Evolutionary conservation across 1,139 yeast genomes (phyloP), one percentile per base, ranked within the genome.

Genomic region (Kurtzmaniella quercitrusa): DNA sequence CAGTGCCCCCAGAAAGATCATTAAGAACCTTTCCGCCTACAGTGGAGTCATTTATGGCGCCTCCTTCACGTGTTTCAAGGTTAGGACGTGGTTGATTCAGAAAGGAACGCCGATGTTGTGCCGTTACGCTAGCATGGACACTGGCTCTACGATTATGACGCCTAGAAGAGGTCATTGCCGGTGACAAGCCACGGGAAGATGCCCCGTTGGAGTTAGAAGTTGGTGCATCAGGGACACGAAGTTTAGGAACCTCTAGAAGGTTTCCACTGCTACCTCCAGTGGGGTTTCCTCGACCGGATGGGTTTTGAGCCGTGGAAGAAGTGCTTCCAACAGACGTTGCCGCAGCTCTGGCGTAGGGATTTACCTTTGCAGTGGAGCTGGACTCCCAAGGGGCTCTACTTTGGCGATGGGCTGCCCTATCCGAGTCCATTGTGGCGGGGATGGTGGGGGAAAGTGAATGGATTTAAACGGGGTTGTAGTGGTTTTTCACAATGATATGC

Each of bases 1-100:
- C 91, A 2, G 85, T 77, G 0, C 91, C 90, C 45, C 79, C 79
- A 14, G 79, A 68, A 46, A 85, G 60, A 46, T 80, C 78, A 8
- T 70, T 65, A 14, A 74, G 68, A 14, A 86, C 79, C 55, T 75
- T 81, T 4, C 63, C 53, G 40, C 73, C 73, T 2, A 85, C 79
- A 51, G 57, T 34, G 51, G 47, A 41, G 3, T 51, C 54, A 12
- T 40, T 43, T 2, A 41, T 40, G 12, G 44, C 50, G 7, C 45
- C 51, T 12, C 49, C 54, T 2, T 43, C 48, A 34, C 44, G 50
- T 16, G 5, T 21, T 3, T 36, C 38, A 14, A 19, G 19, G 25
- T 17, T 18, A n/a, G 38, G 38, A 10, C 38, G 19, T 10, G 18
- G 38, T n/a, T 19, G 25, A 10, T 36, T 36, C 38, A 36, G 38